Base-by-base conservation (phyloP, 352 stramenopile species). In the Globisporangium iwayamae region DNA sequence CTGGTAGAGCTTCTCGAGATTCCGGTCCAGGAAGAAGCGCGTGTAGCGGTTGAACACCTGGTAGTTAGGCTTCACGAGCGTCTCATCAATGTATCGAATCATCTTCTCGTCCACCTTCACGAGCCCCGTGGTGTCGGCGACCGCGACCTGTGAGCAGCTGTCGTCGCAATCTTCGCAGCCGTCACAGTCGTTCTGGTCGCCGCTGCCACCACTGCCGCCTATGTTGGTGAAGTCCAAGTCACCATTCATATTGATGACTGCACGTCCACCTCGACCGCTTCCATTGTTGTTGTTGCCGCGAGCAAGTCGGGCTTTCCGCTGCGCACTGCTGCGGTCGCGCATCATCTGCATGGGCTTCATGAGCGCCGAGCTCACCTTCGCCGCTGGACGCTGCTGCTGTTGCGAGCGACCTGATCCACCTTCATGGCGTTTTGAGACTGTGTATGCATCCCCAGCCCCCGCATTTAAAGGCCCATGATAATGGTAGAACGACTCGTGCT, bases 11-110 rank as follows among this genome's bases (percentile, higher is more conserved):
- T 70, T 71, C 70, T 96, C 87, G 20, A 96, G 70, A 22, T 83
- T 81, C 10, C 59, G 62, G 67, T 96, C 85, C 38, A 91, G 63
- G 66, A 96, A 96, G 72, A 84, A 91, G 3, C 83, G 70, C 20
- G 85, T 92, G 64, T 90, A 91, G 60, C 75, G 79, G 67, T 89
- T 92, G 60, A 94, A 91, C 38, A 94, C 81, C 38, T 89, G 70
- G 11, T 75, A 51, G 60, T 91, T 83, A 0, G 83, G 81, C 71
- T 90, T 85, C 62, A 92, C 72, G 47, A 94, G 63, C 56, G 88
- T 83, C 11, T 76, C 81, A 30, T 91, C 78, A 3, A 93, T 85
- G 72, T 91, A 93, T 47, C 83, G 76, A 50, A 87, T 81, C 25
- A 83, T 88, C 54, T 79, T 71, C 14, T 88, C 81, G 36, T 72